Evolutionary conservation across 1,284 basidiomycete genomes (phyloP).

Genomic region (Takashimella tepidaria): DNA sequence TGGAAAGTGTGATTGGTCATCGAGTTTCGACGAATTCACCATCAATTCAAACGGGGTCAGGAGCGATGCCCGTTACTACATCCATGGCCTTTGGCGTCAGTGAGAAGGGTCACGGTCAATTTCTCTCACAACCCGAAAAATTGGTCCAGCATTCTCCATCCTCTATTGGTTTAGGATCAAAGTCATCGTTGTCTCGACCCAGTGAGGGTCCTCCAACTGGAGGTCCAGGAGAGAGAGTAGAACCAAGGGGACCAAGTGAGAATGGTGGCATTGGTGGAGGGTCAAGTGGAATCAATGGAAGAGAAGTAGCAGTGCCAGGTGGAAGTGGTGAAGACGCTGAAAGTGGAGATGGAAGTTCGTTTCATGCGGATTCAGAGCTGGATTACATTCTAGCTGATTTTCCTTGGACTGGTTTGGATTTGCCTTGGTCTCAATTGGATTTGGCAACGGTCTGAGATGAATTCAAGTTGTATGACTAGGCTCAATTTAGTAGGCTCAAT

Average conservation of each 20-base stretch:
- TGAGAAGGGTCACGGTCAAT: background rate
- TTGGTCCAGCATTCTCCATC: background rate
- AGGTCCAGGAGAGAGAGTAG: slow-evolving; percentile 1
- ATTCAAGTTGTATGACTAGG: no score
- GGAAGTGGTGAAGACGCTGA: background rate
- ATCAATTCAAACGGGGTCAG: background rate
- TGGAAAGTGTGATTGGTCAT: no score
- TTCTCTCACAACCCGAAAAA: background rate
- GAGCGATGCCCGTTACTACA: background rate
- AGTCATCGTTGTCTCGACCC: background rate
- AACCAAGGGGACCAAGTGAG: slow-evolving; percentile 6
- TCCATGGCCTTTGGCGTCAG: no score
- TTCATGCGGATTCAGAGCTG: slow-evolving; percentile 15
- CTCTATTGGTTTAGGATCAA: background rate
- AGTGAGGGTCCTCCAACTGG: background rate
- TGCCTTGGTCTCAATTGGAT: slow-evolving; percentile 17
- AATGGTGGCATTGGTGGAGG: background rate
- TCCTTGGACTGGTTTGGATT: slow-evolving; percentile 25
- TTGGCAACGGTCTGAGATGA: no score
- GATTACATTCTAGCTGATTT: slow-evolving; percentile 28
- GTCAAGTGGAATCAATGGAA: background rate
- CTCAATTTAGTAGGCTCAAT: no score
- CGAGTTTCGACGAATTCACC: background rate
- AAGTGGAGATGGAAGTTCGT: background rate
- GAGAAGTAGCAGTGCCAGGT: background rate